Conservation (phyloP, 1,284 basidiomycete species). For the Cerioporus squamosus region DNA sequence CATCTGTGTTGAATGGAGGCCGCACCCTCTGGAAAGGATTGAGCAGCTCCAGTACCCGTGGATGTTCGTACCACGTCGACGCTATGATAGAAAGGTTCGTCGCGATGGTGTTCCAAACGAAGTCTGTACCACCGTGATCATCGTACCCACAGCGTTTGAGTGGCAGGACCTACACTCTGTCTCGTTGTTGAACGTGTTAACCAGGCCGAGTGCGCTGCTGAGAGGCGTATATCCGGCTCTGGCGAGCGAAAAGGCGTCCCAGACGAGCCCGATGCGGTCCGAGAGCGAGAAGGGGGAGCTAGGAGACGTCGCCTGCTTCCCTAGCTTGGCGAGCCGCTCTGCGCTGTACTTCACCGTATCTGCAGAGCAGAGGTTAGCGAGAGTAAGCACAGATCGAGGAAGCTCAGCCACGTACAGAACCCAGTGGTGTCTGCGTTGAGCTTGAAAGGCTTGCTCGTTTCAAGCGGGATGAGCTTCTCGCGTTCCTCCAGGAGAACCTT, state of each 20-base stretch:
- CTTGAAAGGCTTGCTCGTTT: slow-evolving; percentile 79
- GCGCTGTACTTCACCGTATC: slow-evolving; percentile 92
- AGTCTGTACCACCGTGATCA: slow-evolving; percentile 45
- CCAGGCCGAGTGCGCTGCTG: slow-evolving; percentile 77
- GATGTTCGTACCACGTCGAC: slow-evolving; percentile 89
- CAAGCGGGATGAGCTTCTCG: slow-evolving; percentile 70
- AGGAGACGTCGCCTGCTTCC: slow-evolving; percentile 72
- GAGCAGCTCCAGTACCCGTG: slow-evolving; percentile 61
- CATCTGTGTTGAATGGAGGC: background rate
- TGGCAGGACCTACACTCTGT: slow-evolving; percentile 64
- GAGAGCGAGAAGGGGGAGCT: slow-evolving; percentile 59
- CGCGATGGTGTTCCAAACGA: slow-evolving; percentile 74
- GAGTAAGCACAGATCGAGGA: background rate
- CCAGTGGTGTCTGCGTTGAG: slow-evolving; percentile 90
- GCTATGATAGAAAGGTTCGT: slow-evolving; percentile 59
- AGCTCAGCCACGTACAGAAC: slow-evolving; percentile 68
- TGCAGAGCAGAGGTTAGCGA: slow-evolving; percentile 30
- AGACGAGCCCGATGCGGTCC: slow-evolving; percentile 87
- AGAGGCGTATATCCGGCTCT: slow-evolving; percentile 81
- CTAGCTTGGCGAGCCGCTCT: slow-evolving; percentile 81
- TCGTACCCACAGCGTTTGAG: background rate
- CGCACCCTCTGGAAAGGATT: slow-evolving; percentile 65
- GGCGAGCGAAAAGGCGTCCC: slow-evolving; percentile 82
- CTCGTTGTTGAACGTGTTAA: slow-evolving; percentile 72
- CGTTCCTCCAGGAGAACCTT: slow-evolving; percentile 74